Evolutionary conservation across 2,329 filamentous ascomycete species (phyloP), one percentile per base, ranked within the genome.

Genomic region (Raffaelea ambrosiae): DNA sequence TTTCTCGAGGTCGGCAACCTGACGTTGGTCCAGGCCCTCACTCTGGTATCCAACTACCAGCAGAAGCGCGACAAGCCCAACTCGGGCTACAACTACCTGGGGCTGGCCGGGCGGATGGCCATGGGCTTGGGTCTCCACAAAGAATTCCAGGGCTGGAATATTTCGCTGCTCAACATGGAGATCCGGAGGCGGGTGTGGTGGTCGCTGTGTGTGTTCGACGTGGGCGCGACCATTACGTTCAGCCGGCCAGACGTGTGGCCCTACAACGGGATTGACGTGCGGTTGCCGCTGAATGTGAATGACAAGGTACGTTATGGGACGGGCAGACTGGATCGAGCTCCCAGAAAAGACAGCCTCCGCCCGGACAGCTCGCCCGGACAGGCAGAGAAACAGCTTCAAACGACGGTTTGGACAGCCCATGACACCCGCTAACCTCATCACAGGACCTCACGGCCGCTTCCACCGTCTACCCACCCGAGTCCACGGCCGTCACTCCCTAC

Each of bases 21-120:
- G 31, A 61, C 59, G 1, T 54, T 62, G 7, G 60, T 64, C 16
- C 60, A 64, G 45, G 59, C 61, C 2, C 54, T 64, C 13, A 57
- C 57, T 2, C 55, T 64, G 4, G 55, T 59, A 21, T 57, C 57
- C 19, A 64, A 64, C 33, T 61, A 61, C 49, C 54, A 57, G 41
- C 71, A 74, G 53, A 75, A 74, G 54, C 61, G 68, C 26, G 68
- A 75, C 54, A 66, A 69, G 35, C 71, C 72, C 3, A 76, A 76
- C 50, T 71, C 70, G 0, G 70, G 71, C 1, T 74, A 71, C 52
- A 74, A 73, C 52, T 70, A 69, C 40, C 63, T 72, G 31, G 70
- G 71, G 2, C 61, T 73, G 14, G 72, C 71, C 5, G 62, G 71
- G 26, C 61, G 70, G n/a, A 68, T 74, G 63, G 71, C 69, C 13